Evolutionary conservation across 2,329 filamentous ascomycete genomes (phyloP).

Genomic region (Stemphylium vesicarium): DNA sequence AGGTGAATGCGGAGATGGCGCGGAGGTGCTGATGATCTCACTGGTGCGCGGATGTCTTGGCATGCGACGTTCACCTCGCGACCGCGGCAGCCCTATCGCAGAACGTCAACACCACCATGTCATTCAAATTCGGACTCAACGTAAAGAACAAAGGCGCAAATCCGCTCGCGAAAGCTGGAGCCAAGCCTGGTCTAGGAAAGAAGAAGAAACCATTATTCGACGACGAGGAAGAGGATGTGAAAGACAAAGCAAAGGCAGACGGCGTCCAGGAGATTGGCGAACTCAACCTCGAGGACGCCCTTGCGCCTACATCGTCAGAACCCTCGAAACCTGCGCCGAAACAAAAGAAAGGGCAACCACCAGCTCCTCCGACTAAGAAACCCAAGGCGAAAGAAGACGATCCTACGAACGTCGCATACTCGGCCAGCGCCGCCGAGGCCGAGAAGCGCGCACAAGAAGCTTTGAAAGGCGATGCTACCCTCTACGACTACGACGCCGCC

Average conservation of each 20-base stretch:
- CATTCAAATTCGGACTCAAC: slow-evolving; percentile 65
- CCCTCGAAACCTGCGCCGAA: slow-evolving; percentile 38
- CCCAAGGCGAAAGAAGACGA: slow-evolving; percentile 42
- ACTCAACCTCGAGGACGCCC: slow-evolving; percentile 63
- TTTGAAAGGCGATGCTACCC: slow-evolving; percentile 70
- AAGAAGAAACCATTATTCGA: slow-evolving; percentile 56
- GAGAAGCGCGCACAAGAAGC: slow-evolving; percentile 70
- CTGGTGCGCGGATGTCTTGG: slow-evolving; percentile 35
- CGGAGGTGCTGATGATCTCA: slow-evolving; percentile 36
- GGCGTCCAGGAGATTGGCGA: slow-evolving; percentile 62
- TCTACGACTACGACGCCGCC: slow-evolving; percentile 86
- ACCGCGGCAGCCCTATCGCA: neutral
- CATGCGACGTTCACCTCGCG: slow-evolving; percentile 13
- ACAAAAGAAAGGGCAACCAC: slow-evolving; percentile 44
- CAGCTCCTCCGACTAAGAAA: slow-evolving; percentile 48
- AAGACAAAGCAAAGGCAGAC: slow-evolving; percentile 44
- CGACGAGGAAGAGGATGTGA: slow-evolving; percentile 61
- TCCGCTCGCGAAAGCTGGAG: slow-evolving; percentile 20
- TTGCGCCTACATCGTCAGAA: slow-evolving; percentile 31
- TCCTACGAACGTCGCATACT: slow-evolving; percentile 61
- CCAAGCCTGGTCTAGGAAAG: slow-evolving; percentile 35
- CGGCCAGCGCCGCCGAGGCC: slow-evolving; percentile 69
- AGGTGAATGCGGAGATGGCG: slow-evolving; percentile 26
- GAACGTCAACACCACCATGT: slow-evolving; percentile 34
- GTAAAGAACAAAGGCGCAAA: slow-evolving; percentile 60